A percentile compares a stretch with the other conserved stretches of the same genome.
phyloP scores from a whole-genome alignment of 1,139 yeast genomes.

The Hemisphaericaspora xylofermentans region DNA sequence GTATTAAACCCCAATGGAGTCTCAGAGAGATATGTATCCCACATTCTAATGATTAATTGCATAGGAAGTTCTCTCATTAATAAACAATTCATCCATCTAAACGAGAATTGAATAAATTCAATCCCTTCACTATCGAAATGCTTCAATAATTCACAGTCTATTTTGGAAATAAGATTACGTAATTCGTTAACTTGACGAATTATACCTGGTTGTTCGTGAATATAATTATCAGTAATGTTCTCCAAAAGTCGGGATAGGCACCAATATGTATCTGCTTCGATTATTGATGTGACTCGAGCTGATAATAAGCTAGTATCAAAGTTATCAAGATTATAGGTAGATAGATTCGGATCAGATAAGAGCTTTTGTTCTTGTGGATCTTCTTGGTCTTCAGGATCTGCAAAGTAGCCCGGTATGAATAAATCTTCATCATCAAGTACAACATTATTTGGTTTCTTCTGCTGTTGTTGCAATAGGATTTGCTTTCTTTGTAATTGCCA shows the following conservation, averaged over 20 bases:
- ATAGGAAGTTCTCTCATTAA: constrained; percentile 90
- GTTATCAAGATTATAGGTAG: constrained; percentile 29
- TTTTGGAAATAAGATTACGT: constrained; percentile 72
- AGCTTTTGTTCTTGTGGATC: constrained; percentile 30
- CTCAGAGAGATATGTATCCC: constrained; percentile 96
- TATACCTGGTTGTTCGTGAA: constrained; percentile 98
- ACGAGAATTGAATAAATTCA: constrained; percentile 91
- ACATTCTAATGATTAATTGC: constrained; percentile 81
- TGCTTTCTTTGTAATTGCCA: constrained; percentile 40
- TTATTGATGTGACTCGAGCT: constrained; percentile 35
- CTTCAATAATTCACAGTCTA: constrained; percentile 67
- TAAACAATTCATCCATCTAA: constrained; percentile 98
- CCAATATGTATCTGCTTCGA: constrained; percentile 98
- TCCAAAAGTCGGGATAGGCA: constrained; percentile 87
- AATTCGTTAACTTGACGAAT: constrained; percentile 84
- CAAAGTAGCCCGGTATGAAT: constrained; percentile 37
- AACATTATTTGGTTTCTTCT: neutral
- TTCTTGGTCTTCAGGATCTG: constrained; percentile 12
- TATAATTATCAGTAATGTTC: constrained; percentile 93
- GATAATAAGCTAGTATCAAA: constrained; percentile 68
- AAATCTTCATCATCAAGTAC: constrained; percentile 26
- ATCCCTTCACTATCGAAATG: constrained; percentile 81
- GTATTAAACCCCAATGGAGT: constrained; percentile 85
- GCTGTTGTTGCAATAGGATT: constrained; percentile 14
- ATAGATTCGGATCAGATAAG: constrained; percentile 27